Base-by-base conservation (phyloP, 1,284 basidiomycete species). In the Ceratobasidium sp. region DNA sequence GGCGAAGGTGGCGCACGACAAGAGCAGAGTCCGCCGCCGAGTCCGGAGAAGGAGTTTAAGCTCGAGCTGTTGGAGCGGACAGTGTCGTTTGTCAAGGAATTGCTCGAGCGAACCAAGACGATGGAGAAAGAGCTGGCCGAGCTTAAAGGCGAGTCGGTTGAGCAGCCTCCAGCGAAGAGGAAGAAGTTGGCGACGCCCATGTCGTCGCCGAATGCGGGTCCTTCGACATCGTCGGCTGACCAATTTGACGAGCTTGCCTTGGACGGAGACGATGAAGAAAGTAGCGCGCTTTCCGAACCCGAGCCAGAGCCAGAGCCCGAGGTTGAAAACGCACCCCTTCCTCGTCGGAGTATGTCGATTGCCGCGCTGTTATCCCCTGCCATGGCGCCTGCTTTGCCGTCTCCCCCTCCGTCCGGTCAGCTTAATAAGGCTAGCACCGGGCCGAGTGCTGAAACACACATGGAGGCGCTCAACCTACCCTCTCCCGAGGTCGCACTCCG, bases 11-110 rank as follows among this genome's bases (percentile, higher is more conserved):
- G 20, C 48, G 79, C 80, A 78, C 42, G 50, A 78, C 23, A 75
- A 73, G 5, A 20, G 78, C 74, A 56, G 80, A 79, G 44, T 76
- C 74, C n/a, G 77, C 78, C 62, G 78, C 71, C 62, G 33, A 78
- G 79, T 1, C 77, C 79, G 56, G 62, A 80, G 3, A 79, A 78
- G 6, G 83, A 83, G n/a, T 79, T 83, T 78, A 83, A 83, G 79
- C 79, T 83, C 38, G 82, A 83, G 64, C 79, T 83, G 12, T 66
- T 83, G 28, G 81, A 83, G 80, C 65, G 80, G 23, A 81, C 79
- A 15, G 79, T 81, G 28, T 44, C 70, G 28, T 81, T 79, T 64
- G 77, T 81, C 42, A 38, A 71, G 13, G 76, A 77, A 50, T 56
- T 81, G 64, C 64, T 79, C 20, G 56, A 77, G 15, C 64, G 74